Conservation (phyloP, 306 rosid species). For the Vigna nakashimae region DNA sequence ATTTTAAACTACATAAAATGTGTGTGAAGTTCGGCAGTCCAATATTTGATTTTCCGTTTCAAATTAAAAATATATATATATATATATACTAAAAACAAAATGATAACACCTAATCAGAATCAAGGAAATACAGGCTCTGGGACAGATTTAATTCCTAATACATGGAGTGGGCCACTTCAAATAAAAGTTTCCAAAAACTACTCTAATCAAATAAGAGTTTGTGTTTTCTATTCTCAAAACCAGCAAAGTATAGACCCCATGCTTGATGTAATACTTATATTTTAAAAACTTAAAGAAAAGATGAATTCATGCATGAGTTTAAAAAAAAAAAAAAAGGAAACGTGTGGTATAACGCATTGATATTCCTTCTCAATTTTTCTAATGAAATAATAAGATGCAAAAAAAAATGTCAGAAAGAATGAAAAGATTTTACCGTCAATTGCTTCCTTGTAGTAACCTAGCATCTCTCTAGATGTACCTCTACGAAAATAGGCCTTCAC, state of each 20-base stretch:
- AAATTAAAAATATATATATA: neutral
- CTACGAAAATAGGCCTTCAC: slow-evolving; percentile 93
- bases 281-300: neutral
- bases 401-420: slow-evolving; percentile 33
- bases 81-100: neutral
- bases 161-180: neutral
- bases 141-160: neutral
- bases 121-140: neutral
- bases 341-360: neutral
- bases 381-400: slow-evolving; percentile 21
- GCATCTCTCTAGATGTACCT: slow-evolving; percentile 95
- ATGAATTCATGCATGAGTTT: neutral
- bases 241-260: neutral
- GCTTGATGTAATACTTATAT: neutral
- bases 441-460: slow-evolving; percentile 91
- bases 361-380: slow-evolving; percentile 2
- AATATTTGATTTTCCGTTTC: slow-evolving; percentile 2
- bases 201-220: neutral
- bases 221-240: neutral
- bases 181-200: neutral
- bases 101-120: slow-evolving; percentile 23
- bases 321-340: neutral
- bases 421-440: slow-evolving; percentile 70
- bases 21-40: neutral
- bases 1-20: neutral